Evolutionary conservation across 345 rosid species (phyloP), one percentile per base, ranked within the genome.

Genomic region (Gossypioides kirkii): DNA sequence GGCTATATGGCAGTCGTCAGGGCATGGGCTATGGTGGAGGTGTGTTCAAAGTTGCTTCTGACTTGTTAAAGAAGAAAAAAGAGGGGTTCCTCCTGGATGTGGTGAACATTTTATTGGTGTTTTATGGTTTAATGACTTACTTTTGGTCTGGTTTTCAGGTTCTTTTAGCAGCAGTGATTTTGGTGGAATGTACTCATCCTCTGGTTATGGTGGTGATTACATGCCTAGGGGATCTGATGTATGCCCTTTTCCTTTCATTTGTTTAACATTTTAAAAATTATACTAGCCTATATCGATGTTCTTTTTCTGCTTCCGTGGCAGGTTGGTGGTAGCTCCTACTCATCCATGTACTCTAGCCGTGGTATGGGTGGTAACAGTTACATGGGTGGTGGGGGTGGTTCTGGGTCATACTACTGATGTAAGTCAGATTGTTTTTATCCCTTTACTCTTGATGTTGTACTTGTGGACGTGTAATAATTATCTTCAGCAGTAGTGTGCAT

Each of bases 311-410:
- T 18, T 25, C 74, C 41, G 16, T 78, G 74, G 73, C 86, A 95
- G 99, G 99, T 82, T 80, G 96, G 94, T 65, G 85, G 96, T 80
- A 85, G 94, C 79, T 88, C 97, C 26, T 95, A 95, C 79, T 87
- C 99, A 47, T 89, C 98, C 18, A 65, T 89, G 75, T 92, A 95
- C 77, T 79, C 98, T 7, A 80, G 91, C 82, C 99, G 97, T 76
- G 86, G 96, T 52, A 78, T 85, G 83, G 90, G 94, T 18, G 88
- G 97, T 73, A 84, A 89, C 83, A 80, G 85, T 77, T 92, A 92
- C 86, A 85, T 89, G 87, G 91, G 91, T 53, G 74, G 83, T 55
- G 70, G 82, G 28, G 81, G 98, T 82, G 90, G 96, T 80, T 90
- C 94, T 59, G 94, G 99, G 28, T 88, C 97, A 70, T 95, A 92